phyloP scores from a whole-genome alignment of 1,284 basidiomycete species.

The Malassezia slooffiae region DNA sequence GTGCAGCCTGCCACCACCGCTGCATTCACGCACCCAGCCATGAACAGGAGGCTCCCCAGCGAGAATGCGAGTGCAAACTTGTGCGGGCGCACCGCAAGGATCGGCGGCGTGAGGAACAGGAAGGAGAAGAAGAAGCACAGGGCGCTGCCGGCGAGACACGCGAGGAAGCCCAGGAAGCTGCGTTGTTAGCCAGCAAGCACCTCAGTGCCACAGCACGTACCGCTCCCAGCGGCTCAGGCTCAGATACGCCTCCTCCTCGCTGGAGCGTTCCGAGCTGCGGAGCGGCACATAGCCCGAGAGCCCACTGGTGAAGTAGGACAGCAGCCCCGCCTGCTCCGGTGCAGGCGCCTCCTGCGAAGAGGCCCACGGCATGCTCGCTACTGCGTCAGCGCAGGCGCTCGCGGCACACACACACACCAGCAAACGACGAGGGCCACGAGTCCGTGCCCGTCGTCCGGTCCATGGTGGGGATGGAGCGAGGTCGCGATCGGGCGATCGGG shows the following conservation, averaged over 20 bases:
- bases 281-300: slow-evolving; percentile 71
- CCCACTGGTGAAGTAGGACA: slow-evolving; percentile 51
- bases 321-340: slow-evolving; percentile 5
- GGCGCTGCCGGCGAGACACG: slow-evolving; percentile 74
- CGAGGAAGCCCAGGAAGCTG: slow-evolving; percentile 75
- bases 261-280: slow-evolving; percentile 66
- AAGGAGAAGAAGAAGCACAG: slow-evolving; percentile 95
- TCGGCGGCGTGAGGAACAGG: slow-evolving; percentile 65
- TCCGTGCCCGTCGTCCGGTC: no score
- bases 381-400: no score
- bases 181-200: not conserved
- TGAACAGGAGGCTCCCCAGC: slow-evolving; percentile 39
- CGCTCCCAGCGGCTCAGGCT: slow-evolving; percentile 43
- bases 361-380: no score
- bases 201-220: slow-evolving; percentile 16
- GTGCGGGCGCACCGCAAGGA: slow-evolving; percentile 50
- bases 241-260: slow-evolving; percentile 89
- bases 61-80: slow-evolving; percentile 44
- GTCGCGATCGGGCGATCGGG: no score
- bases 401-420: no score
- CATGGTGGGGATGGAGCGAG: no score
- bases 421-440: no score
- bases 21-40: slow-evolving; percentile 39
- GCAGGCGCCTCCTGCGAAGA: no score
- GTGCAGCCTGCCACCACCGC: no score